Percentiles rank a stretch among this genome's conserved stretches.
phyloP scores from a whole-genome alignment of 2,329 filamentous ascomycete species.

The Ophiostoma ulmi region DNA sequence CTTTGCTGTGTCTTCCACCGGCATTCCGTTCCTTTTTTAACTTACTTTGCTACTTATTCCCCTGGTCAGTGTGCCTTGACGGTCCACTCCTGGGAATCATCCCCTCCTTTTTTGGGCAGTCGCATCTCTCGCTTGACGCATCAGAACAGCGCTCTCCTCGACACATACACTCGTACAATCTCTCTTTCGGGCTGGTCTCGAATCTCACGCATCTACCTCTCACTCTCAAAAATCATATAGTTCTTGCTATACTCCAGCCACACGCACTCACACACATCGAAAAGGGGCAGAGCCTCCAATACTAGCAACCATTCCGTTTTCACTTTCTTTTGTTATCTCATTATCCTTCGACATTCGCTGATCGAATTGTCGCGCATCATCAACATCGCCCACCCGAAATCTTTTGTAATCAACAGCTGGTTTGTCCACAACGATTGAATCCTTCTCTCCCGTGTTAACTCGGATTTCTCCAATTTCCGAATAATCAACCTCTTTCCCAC shows the following conservation, averaged over 20 bases:
- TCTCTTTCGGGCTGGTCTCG: slow-evolving; percentile 35
- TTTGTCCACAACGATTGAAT: slow-evolving; percentile 23
- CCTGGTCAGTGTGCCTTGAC: slow-evolving; percentile 29
- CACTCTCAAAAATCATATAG: slow-evolving; percentile 10
- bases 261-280: slow-evolving; percentile 15
- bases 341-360: slow-evolving; percentile 20
- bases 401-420: slow-evolving; percentile 22
- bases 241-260: slow-evolving; percentile 14
- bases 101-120: slow-evolving; percentile 17
- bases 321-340: not conserved
- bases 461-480: not conserved
- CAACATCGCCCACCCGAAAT: not conserved
- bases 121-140: slow-evolving; percentile 32
- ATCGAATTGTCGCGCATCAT: slow-evolving; percentile 19
- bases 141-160: slow-evolving; percentile 24
- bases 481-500: not conserved
- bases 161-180: slow-evolving; percentile 23
- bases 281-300: slow-evolving; percentile 28
- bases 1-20: not conserved
- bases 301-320: slow-evolving; percentile 14
- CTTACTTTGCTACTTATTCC: slow-evolving; percentile 16
- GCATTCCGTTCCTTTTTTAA: slow-evolving; percentile 16
- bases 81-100: slow-evolving; percentile 27
- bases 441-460: slow-evolving; percentile 15
- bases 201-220: slow-evolving; percentile 19